Percentiles rank a stretch among this genome's conserved stretches.
Conservation (phyloP, 371 early-diverging fungal genomes). For the Phascolomyces articulosus region DNA sequence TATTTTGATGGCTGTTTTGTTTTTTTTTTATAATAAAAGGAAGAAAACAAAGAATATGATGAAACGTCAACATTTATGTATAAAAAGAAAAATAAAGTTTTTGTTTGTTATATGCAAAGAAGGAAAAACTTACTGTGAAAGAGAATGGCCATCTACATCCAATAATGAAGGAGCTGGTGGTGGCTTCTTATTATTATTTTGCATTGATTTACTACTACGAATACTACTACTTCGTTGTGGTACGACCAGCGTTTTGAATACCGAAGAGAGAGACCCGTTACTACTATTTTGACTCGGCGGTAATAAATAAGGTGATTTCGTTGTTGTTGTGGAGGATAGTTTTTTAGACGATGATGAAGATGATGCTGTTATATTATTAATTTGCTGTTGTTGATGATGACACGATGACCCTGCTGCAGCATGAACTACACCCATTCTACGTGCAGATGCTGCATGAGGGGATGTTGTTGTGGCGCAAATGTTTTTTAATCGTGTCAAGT, state of each 20-base stretch:
- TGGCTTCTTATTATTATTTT: neutral
- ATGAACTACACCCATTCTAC: neutral
- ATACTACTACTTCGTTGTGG: conserved; percentile 7
- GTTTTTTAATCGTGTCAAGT: conserved; percentile 24
- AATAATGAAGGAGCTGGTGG: neutral
- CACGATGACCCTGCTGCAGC: neutral
- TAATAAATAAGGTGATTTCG: neutral
- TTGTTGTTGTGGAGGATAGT: too few relatives aligned
- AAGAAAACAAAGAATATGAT: neutral
- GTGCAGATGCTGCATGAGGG: neutral
- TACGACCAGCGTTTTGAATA: conserved; percentile 8
- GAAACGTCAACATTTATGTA: too few relatives aligned
- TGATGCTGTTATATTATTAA: neutral
- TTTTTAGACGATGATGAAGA: too few relatives aligned
- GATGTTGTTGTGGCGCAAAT: conserved; percentile 17
- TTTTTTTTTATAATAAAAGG: neutral
- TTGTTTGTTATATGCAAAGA: too few relatives aligned
- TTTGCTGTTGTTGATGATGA: neutral
- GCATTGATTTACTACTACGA: neutral
- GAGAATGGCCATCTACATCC: neutral
- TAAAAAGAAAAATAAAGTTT: too few relatives aligned
- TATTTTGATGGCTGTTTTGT: neutral
- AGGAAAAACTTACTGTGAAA: too few relatives aligned
- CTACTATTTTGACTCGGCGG: neutral
- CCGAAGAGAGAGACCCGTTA: neutral